These are phyloP conservation scores for Scortechinia acanthostroma DNA, from an alignment of 2,329 filamentous ascomycete genomes.

Conservation along the genomic window DNA sequence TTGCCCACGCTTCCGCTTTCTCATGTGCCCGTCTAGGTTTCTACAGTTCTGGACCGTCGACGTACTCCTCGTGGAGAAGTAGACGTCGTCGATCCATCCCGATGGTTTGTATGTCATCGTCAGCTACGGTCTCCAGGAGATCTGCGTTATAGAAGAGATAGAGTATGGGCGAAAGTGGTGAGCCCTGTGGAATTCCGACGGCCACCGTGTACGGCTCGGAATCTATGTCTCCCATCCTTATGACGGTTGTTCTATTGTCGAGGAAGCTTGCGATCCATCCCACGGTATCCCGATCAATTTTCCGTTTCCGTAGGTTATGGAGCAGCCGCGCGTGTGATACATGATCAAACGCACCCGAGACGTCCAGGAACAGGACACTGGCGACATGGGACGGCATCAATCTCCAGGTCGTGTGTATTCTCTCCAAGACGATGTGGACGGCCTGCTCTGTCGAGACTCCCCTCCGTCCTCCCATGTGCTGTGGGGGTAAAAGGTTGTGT, in stretches of 20 bases:
- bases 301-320: conserved; percentile 10
- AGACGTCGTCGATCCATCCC: conserved; percentile 12
- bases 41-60: not conserved
- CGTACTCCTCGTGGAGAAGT: not conserved
- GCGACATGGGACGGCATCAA: conserved; percentile 9
- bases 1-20: conserved; percentile 6
- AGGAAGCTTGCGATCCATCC: conserved; percentile 11
- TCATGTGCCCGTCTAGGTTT: conserved; percentile 3
- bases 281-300: conserved; percentile 9
- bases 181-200: conserved; percentile 17
- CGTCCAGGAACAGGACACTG: conserved; percentile 18
- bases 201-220: conserved; percentile 8
- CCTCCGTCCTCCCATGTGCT: conserved; percentile 15
- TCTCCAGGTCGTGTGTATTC: conserved; percentile 13
- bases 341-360: conserved; percentile 17
- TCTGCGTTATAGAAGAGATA: conserved; percentile 20
- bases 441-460: conserved; percentile 13
- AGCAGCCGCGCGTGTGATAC: conserved; percentile 13
- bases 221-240: conserved; percentile 9
- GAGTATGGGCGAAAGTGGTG: conserved; percentile 17
- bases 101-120: conserved; percentile 5
- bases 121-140: conserved; percentile 12
- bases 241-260: conserved; percentile 8
- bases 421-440: conserved; percentile 13
- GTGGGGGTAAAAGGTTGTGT: conserved; percentile 8